Conservation (phyloP, 352 stramenopile genomes). For the Phytophthora syringae region DNA sequence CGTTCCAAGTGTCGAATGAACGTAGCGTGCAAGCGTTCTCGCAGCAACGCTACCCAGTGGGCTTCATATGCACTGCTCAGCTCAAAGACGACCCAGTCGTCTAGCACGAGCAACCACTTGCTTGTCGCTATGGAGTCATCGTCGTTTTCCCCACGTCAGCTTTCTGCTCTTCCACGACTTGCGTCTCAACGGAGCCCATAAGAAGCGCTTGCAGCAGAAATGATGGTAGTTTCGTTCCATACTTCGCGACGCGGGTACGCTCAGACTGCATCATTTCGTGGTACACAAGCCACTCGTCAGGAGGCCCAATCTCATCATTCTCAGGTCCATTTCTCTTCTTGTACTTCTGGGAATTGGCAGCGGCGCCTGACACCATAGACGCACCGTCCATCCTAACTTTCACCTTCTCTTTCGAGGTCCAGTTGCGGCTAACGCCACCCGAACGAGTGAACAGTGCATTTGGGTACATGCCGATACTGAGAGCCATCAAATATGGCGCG, state of each 20-base stretch:
- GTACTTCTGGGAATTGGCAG: slow-evolving; percentile 23
- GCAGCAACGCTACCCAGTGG: slow-evolving; percentile 53
- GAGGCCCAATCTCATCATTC: slow-evolving; percentile 31
- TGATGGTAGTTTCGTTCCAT: slow-evolving; percentile 73
- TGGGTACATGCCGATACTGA: slow-evolving; percentile 77
- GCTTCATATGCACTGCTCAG: slow-evolving; percentile 51
- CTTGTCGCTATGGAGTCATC: slow-evolving; percentile 5
- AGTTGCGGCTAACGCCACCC: slow-evolving; percentile 55
- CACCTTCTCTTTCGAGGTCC: slow-evolving; percentile 83
- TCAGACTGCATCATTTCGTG: slow-evolving; percentile 90
- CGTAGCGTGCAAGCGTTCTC: slow-evolving; percentile 59
- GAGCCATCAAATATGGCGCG: slow-evolving; percentile 66
- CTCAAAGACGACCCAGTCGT: slow-evolving; percentile 83
- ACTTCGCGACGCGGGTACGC: slow-evolving; percentile 67
- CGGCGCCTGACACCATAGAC: slow-evolving; percentile 57
- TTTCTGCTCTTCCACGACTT: slow-evolving; percentile 39
- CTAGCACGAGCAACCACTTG: slow-evolving; percentile 65
- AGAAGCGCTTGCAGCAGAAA: slow-evolving; percentile 62
- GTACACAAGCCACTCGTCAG: slow-evolving; percentile 77
- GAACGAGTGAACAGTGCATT: slow-evolving; percentile 67
- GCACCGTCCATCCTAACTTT: slow-evolving; percentile 73
- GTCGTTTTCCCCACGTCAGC: slow-evolving; percentile 8
- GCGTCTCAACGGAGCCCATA: slow-evolving; percentile 58
- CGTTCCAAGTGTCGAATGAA: slow-evolving; percentile 77
- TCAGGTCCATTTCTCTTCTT: slow-evolving; percentile 34